phyloP scores from a whole-genome alignment of 768 basidiomycete species.

The Lentinula lateritia region DNA sequence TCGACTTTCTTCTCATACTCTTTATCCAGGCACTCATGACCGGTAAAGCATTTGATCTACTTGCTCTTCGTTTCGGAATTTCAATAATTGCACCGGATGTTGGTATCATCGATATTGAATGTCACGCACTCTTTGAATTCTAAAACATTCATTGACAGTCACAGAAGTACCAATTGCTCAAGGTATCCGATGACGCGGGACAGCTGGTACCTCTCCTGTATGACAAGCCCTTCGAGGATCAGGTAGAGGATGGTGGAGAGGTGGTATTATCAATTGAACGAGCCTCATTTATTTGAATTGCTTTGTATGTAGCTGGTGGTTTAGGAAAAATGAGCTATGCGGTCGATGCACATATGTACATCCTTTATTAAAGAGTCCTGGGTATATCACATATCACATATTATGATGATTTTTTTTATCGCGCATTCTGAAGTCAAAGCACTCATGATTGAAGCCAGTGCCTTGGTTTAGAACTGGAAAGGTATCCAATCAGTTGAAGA shows the following conservation, averaged over 20 bases:
- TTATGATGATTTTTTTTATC: no score
- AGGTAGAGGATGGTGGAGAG: slow-evolving; percentile 1
- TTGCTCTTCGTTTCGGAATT: slow-evolving; percentile 30
- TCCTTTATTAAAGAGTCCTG: no score
- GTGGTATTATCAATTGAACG: not conserved
- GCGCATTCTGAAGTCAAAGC: not conserved
- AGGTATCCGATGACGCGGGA: slow-evolving; percentile 12
- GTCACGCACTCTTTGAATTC: not conserved
- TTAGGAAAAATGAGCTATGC: no score
- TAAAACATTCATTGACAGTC: not conserved
- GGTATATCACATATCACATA: no score
- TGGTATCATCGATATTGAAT: not conserved
- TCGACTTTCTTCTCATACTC: slow-evolving; percentile 6
- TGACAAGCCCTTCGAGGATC: not conserved
- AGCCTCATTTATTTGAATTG: no score
- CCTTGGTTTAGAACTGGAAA: not conserved
- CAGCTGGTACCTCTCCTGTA: not conserved
- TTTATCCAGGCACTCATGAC: slow-evolving; percentile 40
- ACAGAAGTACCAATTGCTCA: not conserved
- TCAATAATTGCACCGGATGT: not conserved
- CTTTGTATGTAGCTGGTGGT: no score
- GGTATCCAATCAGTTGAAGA: not conserved
- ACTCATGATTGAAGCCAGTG: not conserved
- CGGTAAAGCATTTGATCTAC: slow-evolving; percentile 60
- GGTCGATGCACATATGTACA: no score